These are phyloP conservation scores for Claviceps pazoutovae DNA, from an alignment of 2,329 filamentous ascomycete genomes.

Conservation along the genomic window DNA sequence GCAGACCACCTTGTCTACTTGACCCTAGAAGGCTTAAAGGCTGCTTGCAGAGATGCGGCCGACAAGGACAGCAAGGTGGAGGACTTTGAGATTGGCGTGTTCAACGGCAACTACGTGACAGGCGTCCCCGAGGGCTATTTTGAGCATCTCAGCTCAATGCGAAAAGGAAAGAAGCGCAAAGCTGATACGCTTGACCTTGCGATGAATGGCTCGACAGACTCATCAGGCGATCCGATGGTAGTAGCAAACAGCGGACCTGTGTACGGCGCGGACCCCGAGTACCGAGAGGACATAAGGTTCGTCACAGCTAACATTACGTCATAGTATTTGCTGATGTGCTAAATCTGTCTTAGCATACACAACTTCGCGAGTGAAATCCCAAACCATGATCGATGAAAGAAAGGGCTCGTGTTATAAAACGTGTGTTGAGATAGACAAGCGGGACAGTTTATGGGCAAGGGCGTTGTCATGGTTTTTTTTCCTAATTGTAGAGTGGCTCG, in stretches of 20 bases:
- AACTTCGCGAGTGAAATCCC: constrained; percentile 1
- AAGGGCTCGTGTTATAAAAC: not conserved
- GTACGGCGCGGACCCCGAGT: not conserved
- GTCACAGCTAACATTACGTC: not conserved
- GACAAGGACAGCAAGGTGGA: constrained; percentile 32
- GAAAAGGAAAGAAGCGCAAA: constrained; percentile 26
- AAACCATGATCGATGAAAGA: not conserved
- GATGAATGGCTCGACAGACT: not conserved
- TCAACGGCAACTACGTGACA: constrained; percentile 78
- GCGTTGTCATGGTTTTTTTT: not conserved
- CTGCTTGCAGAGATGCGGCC: constrained; percentile 60
- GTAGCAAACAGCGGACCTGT: not conserved
- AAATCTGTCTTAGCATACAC: not conserved
- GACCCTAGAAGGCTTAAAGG: constrained; percentile 37
- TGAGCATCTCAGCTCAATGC: constrained; percentile 57
- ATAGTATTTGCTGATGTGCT: not conserved
- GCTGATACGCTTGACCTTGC: not conserved
- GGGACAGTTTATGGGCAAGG: not conserved
- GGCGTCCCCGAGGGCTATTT: constrained; percentile 71
- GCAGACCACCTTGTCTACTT: constrained; percentile 13
- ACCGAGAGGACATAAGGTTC: constrained; percentile 6
- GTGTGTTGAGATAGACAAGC: not conserved
- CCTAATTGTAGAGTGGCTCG: too few species aligned
- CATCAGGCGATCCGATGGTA: not conserved
- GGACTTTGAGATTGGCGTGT: constrained; percentile 82